Conservation (phyloP, 257 asterid genomes). For the Solanum tarapatanum region DNA sequence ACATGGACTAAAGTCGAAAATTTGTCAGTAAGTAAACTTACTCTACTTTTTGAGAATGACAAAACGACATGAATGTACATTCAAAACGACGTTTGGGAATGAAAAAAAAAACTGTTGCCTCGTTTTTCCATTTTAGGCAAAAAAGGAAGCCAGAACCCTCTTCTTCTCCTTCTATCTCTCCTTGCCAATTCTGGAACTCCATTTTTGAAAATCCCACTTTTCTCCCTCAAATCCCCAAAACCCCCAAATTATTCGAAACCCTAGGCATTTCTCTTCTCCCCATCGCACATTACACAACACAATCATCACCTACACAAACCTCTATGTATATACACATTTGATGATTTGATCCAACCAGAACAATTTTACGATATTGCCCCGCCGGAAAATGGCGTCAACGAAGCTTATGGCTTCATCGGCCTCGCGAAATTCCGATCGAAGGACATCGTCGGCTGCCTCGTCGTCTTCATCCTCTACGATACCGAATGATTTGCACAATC, state of each 20-base stretch:
- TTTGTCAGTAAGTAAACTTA: too few relatives aligned
- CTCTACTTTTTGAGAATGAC: not conserved
- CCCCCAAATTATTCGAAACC: not conserved
- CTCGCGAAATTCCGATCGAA: constrained; percentile 22
- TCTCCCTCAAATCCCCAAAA: not conserved
- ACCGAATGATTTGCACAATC: not conserved
- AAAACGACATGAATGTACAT: not conserved
- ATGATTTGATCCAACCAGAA: not conserved
- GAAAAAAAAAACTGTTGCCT: not conserved
- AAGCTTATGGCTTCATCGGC: constrained; percentile 24
- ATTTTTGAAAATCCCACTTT: not conserved
- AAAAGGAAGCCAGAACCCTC: not conserved
- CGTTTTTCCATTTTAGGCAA: not conserved
- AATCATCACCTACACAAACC: not conserved
- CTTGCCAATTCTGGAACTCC: not conserved
- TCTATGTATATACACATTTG: not conserved
- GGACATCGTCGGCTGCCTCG: constrained; percentile 4
- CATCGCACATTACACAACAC: not conserved
- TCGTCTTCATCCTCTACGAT: constrained; percentile 1
- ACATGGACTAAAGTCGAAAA: too few relatives aligned
- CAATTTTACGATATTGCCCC: not conserved
- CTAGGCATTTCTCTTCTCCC: not conserved
- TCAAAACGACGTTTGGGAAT: not conserved
- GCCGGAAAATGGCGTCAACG: constrained; percentile 21
- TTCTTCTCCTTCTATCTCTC: not conserved